A percentile compares a stretch with the other conserved stretches of the same genome.
Evolutionary conservation across 208 protist genomes (phyloP).

Genomic region (Herpetomonas muscarum): DNA sequence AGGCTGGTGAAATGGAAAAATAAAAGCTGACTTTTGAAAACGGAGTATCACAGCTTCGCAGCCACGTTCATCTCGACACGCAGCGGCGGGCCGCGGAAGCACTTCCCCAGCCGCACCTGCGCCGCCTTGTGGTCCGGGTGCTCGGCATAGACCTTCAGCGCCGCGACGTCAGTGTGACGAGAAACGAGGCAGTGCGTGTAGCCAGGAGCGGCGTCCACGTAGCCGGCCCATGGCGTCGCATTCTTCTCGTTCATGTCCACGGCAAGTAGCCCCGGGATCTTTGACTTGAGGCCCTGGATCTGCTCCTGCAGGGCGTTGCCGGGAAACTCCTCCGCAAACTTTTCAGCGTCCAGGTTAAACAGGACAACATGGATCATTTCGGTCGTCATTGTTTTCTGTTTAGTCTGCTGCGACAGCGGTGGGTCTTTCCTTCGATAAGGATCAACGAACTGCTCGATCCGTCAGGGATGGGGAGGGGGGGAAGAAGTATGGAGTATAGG

Average conservation of each 20-base stretch:
- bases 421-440: too few relatives aligned
- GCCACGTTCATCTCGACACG: conserved; percentile 54
- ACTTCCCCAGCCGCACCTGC: conserved; percentile 38
- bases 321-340: conserved; percentile 37
- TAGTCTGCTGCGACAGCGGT: too few relatives aligned
- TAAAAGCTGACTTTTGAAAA: neutral
- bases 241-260: conserved; percentile 44
- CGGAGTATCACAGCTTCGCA: conserved; percentile 12
- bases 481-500: neutral
- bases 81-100: conserved; percentile 31
- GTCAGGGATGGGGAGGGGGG: neutral
- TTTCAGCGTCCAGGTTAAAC: conserved; percentile 47
- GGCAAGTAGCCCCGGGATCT: conserved; percentile 50
- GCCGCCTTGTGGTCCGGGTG: conserved; percentile 53
- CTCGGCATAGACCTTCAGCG: conserved; percentile 46
- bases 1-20: conserved; percentile 9
- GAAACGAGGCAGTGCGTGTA: conserved; percentile 71
- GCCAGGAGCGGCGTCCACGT: conserved; percentile 44
- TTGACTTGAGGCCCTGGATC: conserved; percentile 22
- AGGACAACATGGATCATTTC: conserved; percentile 56
- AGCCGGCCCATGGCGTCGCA: conserved; percentile 38
- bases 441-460: neutral
- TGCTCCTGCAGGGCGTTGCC: conserved; percentile 22
- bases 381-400: conserved; percentile 4
- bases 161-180: conserved; percentile 40